These are phyloP conservation scores for Paspalum notatum DNA, from an alignment of 176 grass and related monocot species.

Conservation along the genomic window DNA sequence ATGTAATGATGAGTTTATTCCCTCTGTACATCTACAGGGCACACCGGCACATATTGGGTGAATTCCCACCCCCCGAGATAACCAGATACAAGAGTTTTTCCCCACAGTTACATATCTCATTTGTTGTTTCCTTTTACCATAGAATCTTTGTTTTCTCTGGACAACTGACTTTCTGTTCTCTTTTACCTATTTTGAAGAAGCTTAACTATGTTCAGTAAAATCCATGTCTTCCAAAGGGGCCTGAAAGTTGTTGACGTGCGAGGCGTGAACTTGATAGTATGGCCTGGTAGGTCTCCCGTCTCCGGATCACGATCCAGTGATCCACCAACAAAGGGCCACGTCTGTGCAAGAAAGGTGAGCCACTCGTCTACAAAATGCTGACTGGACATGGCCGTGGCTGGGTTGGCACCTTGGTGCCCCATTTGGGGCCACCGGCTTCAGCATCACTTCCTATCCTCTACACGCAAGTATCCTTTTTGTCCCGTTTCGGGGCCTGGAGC, in stretches of 20 bases:
- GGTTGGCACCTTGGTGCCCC: slow-evolving; percentile 12
- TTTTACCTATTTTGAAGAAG: too few species aligned
- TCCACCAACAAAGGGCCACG: slow-evolving; percentile 14
- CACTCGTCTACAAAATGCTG: slow-evolving; percentile 27
- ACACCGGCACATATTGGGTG: too few species aligned
- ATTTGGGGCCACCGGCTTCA: slow-evolving; percentile 26
- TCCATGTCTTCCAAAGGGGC: too few species aligned
- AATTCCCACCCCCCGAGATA: too few species aligned
- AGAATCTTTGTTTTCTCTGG: too few species aligned
- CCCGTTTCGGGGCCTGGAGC: neutral
- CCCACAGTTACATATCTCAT: too few species aligned
- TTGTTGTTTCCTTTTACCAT: too few species aligned
- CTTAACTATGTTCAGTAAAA: too few species aligned
- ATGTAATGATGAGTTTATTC: too few species aligned
- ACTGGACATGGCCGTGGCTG: slow-evolving; percentile 24
- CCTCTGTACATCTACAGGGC: too few species aligned
- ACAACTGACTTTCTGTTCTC: too few species aligned
- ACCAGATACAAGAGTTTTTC: too few species aligned
- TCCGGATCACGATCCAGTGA: neutral
- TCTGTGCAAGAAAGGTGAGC: slow-evolving; percentile 22
- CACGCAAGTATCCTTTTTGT: slow-evolving; percentile 2
- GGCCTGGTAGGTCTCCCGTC: neutral
- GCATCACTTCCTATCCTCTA: slow-evolving; percentile 34
- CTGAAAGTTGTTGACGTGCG: neutral
- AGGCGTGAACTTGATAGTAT: neutral